Percentiles rank a stretch among this genome's conserved stretches.
These are phyloP conservation scores for Brassica napus DNA, from an alignment of 345 rosid genomes.

Conservation along the genomic window DNA sequence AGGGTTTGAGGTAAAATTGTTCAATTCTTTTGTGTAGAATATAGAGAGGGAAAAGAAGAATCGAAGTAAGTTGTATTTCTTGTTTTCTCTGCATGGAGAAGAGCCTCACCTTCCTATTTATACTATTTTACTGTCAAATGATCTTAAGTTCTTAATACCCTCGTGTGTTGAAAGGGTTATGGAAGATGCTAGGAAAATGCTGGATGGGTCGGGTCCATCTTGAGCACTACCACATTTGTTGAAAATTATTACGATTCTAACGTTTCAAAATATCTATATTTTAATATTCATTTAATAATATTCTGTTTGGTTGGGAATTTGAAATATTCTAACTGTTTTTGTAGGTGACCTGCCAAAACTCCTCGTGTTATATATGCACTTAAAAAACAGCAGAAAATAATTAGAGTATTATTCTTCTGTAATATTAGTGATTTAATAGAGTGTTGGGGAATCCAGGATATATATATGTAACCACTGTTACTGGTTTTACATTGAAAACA, in stretches of 20 bases:
- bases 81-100: constrained; percentile 37
- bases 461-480: background rate
- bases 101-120: constrained; percentile 34
- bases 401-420: background rate
- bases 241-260: constrained; percentile 18
- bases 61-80: background rate
- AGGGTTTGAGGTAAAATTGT: constrained; percentile 38
- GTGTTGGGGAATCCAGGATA: background rate
- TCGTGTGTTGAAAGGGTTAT: background rate
- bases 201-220: constrained; percentile 33
- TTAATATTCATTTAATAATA: background rate
- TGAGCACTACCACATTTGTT: constrained; percentile 29
- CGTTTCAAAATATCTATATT: constrained; percentile 7
- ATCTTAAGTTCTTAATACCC: constrained; percentile 1
- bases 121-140: background rate
- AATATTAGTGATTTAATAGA: background rate
- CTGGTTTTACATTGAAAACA: background rate
- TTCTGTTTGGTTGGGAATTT: background rate
- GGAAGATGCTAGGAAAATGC: constrained; percentile 28
- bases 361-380: constrained; percentile 38
- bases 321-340: background rate
- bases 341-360: constrained; percentile 39
- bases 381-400: background rate
- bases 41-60: constrained; percentile 20
- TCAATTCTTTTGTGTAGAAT: constrained; percentile 22